These are phyloP conservation scores for Hypomontagnella submonticulosa DNA, from an alignment of 495 filamentous ascomycete genomes.

Conservation along the genomic window DNA sequence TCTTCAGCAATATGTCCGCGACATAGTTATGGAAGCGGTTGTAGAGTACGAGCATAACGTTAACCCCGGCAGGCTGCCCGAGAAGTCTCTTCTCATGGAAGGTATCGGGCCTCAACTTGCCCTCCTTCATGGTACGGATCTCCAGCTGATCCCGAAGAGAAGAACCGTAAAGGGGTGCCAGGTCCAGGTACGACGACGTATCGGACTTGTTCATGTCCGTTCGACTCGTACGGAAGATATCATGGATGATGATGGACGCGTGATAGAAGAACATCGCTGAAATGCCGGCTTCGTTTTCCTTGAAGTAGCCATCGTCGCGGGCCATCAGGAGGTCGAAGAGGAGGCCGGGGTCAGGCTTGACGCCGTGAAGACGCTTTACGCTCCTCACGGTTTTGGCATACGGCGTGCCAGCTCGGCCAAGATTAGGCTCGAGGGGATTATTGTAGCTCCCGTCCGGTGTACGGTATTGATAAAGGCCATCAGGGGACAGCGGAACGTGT, in stretches of 20 bases:
- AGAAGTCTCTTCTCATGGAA: slow-evolving; percentile 77
- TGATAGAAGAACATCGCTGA: slow-evolving; percentile 87
- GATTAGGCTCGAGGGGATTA: slow-evolving; percentile 67
- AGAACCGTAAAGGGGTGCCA: slow-evolving; percentile 84
- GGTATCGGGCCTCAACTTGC: slow-evolving; percentile 80
- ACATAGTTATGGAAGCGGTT: slow-evolving; percentile 79
- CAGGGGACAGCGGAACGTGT: slow-evolving; percentile 47
- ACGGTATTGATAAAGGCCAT: slow-evolving; percentile 67
- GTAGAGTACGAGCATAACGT: slow-evolving; percentile 73
- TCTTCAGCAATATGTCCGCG: slow-evolving; percentile 69
- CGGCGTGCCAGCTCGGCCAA: slow-evolving; percentile 67
- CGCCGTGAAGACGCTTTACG: slow-evolving; percentile 57
- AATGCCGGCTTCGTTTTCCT: slow-evolving; percentile 76
- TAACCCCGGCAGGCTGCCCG: slow-evolving; percentile 80
- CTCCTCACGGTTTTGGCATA: slow-evolving; percentile 75
- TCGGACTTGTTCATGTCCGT: slow-evolving; percentile 49
- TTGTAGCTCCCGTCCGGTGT: slow-evolving; percentile 78
- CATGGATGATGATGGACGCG: slow-evolving; percentile 85
- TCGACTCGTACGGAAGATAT: slow-evolving; percentile 58
- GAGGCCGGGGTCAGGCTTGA: slow-evolving; percentile 76
- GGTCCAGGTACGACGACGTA: slow-evolving; percentile 83
- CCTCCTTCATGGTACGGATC: slow-evolving; percentile 78
- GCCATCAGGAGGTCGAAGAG: slow-evolving; percentile 80
- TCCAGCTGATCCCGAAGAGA: slow-evolving; percentile 72
- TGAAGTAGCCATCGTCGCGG: slow-evolving; percentile 64